Conservation (phyloP, 495 filamentous ascomycete genomes). For the Podospora fimiseda region DNA sequence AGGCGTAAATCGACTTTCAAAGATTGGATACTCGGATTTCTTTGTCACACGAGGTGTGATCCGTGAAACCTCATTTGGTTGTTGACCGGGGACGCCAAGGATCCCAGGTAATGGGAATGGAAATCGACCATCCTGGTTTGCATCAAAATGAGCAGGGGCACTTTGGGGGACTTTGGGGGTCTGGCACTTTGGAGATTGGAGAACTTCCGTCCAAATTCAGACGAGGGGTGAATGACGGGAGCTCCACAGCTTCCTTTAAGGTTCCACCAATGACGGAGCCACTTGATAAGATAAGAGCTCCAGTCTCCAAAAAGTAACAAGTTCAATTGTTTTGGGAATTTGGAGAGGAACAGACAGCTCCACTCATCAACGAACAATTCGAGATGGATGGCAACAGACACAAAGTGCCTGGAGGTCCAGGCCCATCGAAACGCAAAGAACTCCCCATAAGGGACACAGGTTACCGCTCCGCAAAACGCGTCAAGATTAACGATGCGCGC, state of each 20-base stretch:
- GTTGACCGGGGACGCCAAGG: constrained; percentile 1
- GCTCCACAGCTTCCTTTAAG: background rate
- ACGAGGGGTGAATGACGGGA: constrained; percentile 1
- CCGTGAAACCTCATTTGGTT: constrained; percentile 1
- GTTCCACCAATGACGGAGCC: background rate
- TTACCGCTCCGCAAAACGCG: constrained; percentile 40
- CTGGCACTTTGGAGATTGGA: no score
- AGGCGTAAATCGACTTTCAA: background rate
- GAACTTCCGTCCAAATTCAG: no score
- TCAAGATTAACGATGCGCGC: constrained; percentile 62
- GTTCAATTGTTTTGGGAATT: background rate
- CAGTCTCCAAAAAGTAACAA: constrained; percentile 7
- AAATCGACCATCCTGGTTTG: background rate
- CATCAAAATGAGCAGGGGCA: no score
- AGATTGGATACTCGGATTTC: background rate
- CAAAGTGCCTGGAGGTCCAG: constrained; percentile 1
- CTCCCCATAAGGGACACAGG: constrained; percentile 10
- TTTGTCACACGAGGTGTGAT: background rate
- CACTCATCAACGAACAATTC: no score
- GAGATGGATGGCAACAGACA: background rate
- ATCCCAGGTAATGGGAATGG: background rate
- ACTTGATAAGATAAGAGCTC: constrained; percentile 25
- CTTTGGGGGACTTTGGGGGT: no score
- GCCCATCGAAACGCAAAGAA: constrained; percentile 22
- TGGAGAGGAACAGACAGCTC: background rate